Evolutionary conservation across 306 rosid genomes (phyloP), one percentile per base, ranked within the genome.

Genomic region (Ceratonia siliqua): DNA sequence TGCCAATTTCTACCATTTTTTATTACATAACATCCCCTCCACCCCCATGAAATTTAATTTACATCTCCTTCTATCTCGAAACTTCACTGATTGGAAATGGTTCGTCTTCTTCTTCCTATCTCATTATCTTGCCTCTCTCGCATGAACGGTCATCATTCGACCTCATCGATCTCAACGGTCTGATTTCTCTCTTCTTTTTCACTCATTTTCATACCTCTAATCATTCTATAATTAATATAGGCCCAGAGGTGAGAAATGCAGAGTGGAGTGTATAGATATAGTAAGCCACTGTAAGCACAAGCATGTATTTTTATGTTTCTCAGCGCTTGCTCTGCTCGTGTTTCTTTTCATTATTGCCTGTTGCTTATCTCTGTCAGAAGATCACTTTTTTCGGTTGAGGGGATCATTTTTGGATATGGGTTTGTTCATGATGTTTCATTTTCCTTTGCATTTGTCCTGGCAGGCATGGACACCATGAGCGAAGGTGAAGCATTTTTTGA

Each of bases 141-240:
- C 79, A 78, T 80, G 90, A 83, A 80, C 81, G 85, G 86, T 76
- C 80, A 30, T 64, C 73, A 67, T 89, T 74, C 62, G 36, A 15
- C 72, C 73, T 25, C 69, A 28, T 78, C 74, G 48, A 74, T 83
- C 80, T 86, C 86, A 68, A 86, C 96, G 92, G 88, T 85, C 88
- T 12, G 89, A 84, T 86, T 62, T 70, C 68, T 74, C 24, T 49
- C 78, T 2, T 38, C 18, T 9, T 30, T 58, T 15, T 69, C 81
- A 15, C 91, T 68, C 58, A 42, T 82, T 81, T 78, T 64, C 87
- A 56, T 81, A 86, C 84, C 46, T 32, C 25, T 28, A 22, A 22
- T 30, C 71, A 48, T 62, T 73, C 71, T 15, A 38, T 70, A 53
- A 70, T 70, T 70, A 24, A 36, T 15, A 33, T 8, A 21, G 17